Conservation (phyloP, 805 yeast genomes). For the Sporopachydermia lactativora region DNA sequence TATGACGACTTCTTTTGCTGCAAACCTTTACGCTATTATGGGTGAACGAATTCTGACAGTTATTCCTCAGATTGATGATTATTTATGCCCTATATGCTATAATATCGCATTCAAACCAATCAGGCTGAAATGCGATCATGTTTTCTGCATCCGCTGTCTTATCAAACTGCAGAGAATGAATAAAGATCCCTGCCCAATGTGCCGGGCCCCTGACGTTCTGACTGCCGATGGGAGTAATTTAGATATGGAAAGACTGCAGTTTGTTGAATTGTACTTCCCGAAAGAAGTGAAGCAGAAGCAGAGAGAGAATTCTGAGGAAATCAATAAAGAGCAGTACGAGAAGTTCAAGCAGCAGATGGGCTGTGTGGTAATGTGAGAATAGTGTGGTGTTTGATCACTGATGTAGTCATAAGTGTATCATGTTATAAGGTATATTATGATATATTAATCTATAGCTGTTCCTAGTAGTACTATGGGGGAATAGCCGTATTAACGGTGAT, state of each 20-base stretch:
- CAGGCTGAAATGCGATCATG: constrained; percentile 45
- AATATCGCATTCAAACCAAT: constrained; percentile 63
- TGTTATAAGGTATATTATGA: no score
- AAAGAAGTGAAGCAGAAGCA: constrained; percentile 49
- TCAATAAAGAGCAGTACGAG: constrained; percentile 28
- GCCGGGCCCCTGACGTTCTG: constrained; percentile 37
- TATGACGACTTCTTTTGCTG: constrained; percentile 35
- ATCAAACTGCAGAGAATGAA: constrained; percentile 48
- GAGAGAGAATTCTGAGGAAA: constrained; percentile 35
- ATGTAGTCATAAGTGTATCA: not conserved
- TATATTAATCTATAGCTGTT: no score
- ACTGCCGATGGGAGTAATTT: constrained; percentile 46
- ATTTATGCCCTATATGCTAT: constrained; percentile 60
- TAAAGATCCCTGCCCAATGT: constrained; percentile 54
- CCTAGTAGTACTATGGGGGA: no score
- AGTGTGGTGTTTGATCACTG: not conserved
- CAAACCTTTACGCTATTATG: constrained; percentile 34
- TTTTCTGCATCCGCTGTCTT: constrained; percentile 60
- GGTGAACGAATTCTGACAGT: constrained; percentile 39
- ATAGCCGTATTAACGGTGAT: no score
- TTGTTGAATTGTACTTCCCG: constrained; percentile 51
- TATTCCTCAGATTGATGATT: constrained; percentile 65
- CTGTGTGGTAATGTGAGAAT: not conserved
- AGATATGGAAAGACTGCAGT: constrained; percentile 36
- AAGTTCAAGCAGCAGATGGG: constrained; percentile 3